Conservation (phyloP, 2,329 filamentous ascomycete species). For the Geosmithia putterillii region DNA sequence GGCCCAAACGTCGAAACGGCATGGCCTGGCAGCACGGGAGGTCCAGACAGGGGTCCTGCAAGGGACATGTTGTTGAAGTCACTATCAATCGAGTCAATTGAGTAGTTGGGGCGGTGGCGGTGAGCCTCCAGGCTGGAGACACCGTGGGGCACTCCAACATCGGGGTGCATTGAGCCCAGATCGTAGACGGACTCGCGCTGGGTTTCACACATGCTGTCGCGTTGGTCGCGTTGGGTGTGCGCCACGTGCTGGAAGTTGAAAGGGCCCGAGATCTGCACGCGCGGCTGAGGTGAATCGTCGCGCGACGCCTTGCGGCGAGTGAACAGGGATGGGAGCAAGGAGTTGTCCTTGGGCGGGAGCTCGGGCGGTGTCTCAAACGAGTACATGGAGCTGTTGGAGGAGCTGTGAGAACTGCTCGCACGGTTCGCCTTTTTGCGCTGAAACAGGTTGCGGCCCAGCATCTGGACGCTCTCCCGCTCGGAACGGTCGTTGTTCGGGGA, state of each 20-base stretch:
- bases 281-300: constrained; percentile 22
- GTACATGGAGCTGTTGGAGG: constrained; percentile 34
- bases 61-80: constrained; percentile 10
- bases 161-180: not conserved
- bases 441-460: constrained; percentile 48
- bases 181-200: constrained; percentile 11
- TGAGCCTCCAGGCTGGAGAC: not conserved
- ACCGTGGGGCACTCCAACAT: not conserved
- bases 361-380: constrained; percentile 28
- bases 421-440: constrained; percentile 37
- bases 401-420: constrained; percentile 35
- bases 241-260: constrained; percentile 57
- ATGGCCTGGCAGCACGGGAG: constrained; percentile 8
- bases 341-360: constrained; percentile 16
- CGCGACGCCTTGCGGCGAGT: constrained; percentile 30
- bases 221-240: constrained; percentile 41
- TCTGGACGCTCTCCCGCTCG: constrained; percentile 47
- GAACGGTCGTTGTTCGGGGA: constrained; percentile 39
- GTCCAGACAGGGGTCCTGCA: constrained; percentile 9
- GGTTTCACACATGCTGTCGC: constrained; percentile 30
- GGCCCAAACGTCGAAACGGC: constrained; percentile 10
- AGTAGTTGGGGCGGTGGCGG: constrained; percentile 32
- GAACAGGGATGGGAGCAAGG: constrained; percentile 37
- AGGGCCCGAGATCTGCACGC: constrained; percentile 45
- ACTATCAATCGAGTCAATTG: constrained; percentile 10